A percentile compares a stretch with the other conserved stretches of the same genome.
phyloP scores from a whole-genome alignment of 371 early-diverging fungal genomes.

The Lichtheimia ramosa region DNA sequence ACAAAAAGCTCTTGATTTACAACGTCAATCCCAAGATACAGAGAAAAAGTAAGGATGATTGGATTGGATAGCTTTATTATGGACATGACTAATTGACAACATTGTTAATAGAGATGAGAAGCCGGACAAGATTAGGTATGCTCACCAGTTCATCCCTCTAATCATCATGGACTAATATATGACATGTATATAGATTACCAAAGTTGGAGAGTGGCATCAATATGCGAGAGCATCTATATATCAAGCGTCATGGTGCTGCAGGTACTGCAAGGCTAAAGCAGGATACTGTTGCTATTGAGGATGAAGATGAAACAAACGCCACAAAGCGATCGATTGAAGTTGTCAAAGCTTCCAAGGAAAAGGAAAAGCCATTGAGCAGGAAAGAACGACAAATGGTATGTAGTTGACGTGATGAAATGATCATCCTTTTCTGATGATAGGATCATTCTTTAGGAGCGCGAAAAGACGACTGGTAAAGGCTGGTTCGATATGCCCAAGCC shows the following conservation, averaged over 20 bases:
- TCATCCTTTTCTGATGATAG: not conserved
- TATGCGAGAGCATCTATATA: conserved; percentile 28
- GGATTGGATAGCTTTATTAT: conserved; percentile 17
- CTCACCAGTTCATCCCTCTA: not conserved
- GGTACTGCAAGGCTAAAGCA: conserved; percentile 17
- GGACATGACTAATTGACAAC: conserved; percentile 2
- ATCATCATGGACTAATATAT: not conserved
- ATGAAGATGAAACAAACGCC: conserved; percentile 16
- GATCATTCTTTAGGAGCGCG: conserved; percentile 46
- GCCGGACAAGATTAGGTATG: not conserved
- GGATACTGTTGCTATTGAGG: conserved; percentile 24
- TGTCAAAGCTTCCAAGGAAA: conserved; percentile 7
- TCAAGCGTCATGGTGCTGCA: conserved; percentile 11
- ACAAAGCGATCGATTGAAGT: conserved; percentile 2
- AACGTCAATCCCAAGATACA: conserved; percentile 24
- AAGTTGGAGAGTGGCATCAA: conserved; percentile 42
- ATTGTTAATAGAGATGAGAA: not conserved
- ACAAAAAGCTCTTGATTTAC: conserved; percentile 34
- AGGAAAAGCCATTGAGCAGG: conserved; percentile 17
- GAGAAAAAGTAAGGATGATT: conserved; percentile 20
- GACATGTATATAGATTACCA: conserved; percentile 20
- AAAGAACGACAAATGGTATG: conserved; percentile 43
- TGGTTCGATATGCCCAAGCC: conserved; percentile 96
- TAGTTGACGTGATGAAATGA: not conserved
- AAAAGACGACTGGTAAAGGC: conserved; percentile 68